Conservation (phyloP, 768 basidiomycete species). For the Tulasnella calospora region DNA sequence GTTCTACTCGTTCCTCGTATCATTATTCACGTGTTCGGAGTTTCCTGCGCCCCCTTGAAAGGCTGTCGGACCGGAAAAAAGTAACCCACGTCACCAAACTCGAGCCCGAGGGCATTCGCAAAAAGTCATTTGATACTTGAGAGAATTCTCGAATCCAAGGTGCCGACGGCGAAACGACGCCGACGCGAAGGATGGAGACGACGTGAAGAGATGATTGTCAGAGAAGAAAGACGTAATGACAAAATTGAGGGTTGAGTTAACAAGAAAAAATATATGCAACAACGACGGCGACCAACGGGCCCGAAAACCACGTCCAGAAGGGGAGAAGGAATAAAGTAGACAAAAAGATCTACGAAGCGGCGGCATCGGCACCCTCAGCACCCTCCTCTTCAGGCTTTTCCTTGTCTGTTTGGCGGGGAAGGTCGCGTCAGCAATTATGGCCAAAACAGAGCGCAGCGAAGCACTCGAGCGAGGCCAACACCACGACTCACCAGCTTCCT, state of each 20-base stretch:
- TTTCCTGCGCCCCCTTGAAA: not conserved
- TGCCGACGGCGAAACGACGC: not conserved
- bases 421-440: not conserved
- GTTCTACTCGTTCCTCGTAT: not conserved
- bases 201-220: not conserved
- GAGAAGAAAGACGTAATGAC: not conserved
- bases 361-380: constrained; percentile 16
- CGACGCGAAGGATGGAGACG: not conserved
- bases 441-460: not conserved
- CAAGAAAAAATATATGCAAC: constrained; percentile 1
- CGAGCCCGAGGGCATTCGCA: not conserved
- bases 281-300: constrained; percentile 3
- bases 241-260: not conserved
- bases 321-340: constrained; percentile 10
- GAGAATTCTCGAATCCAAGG: not conserved
- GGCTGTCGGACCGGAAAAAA: not conserved
- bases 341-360: constrained; percentile 15
- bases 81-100: not conserved
- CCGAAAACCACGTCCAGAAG: not conserved
- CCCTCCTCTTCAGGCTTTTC: constrained; percentile 12
- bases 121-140: not conserved
- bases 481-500: constrained; percentile 26
- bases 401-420: not conserved
- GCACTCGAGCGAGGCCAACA: not conserved
- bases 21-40: not conserved